These are phyloP conservation scores for Alectoria sarmentosa DNA, from an alignment of 495 filamentous ascomycete genomes.

Conservation along the genomic window DNA sequence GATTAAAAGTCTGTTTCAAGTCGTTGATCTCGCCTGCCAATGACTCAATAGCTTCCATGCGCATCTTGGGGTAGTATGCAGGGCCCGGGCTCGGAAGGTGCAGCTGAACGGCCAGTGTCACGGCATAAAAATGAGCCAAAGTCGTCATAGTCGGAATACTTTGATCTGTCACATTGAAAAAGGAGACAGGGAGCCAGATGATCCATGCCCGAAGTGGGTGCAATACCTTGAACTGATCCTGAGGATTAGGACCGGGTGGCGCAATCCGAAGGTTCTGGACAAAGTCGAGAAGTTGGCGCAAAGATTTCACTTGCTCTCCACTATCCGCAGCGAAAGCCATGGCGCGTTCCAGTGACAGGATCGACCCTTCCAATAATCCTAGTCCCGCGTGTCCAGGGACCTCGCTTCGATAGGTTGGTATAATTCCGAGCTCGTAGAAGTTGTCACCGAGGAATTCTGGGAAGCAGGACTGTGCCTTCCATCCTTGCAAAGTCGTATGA, in stretches of 20 bases:
- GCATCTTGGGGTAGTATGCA: not conserved
- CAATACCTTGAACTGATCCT: not conserved
- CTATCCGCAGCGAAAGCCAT: not conserved
- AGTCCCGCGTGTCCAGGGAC: not conserved
- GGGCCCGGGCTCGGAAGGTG: not conserved
- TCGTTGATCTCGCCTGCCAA: not conserved
- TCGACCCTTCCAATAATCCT: not conserved
- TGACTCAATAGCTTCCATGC: not conserved
- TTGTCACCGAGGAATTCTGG: not conserved
- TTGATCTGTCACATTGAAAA: not conserved
- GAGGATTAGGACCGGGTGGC: not conserved
- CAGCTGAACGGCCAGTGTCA: conserved; percentile 2
- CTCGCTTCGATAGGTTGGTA: conserved; percentile 3
- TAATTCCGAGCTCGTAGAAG: not conserved
- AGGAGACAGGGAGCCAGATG: not conserved
- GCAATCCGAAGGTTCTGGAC: conserved; percentile 2
- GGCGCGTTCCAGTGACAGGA: not conserved
- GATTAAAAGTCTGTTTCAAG: not conserved
- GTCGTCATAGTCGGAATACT: not conserved
- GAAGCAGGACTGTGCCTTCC: conserved; percentile 1
- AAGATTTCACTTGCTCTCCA: not conserved
- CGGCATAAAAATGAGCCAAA: conserved; percentile 3
- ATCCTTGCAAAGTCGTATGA: not conserved
- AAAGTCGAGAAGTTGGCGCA: not conserved
- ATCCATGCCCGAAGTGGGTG: not conserved